These are phyloP conservation scores for Tetrahymena borealis DNA, from an alignment of 73 alveolate genomes.

Conservation along the genomic window DNA sequence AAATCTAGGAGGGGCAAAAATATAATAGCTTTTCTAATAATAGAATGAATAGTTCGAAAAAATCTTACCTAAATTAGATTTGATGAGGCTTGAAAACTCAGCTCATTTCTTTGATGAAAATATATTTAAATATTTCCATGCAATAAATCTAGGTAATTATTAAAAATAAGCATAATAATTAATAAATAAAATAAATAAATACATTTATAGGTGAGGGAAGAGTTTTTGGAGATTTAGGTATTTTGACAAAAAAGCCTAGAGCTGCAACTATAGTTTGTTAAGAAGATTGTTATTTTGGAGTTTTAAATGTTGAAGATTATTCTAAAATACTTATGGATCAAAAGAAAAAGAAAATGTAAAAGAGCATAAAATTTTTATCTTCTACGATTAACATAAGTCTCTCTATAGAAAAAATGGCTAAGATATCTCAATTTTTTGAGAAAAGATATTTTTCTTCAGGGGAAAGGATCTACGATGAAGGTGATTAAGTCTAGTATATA, in stretches of 20 bases:
- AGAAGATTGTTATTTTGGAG: neutral
- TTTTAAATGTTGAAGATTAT: neutral
- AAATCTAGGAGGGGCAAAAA: neutral
- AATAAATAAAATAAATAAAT: neutral
- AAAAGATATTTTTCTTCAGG: neutral
- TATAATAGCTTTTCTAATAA: neutral
- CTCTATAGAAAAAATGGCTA: neutral
- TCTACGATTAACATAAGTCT: neutral
- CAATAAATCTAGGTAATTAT: neutral
- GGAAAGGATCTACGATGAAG: neutral
- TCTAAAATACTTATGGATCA: neutral
- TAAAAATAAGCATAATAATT: neutral
- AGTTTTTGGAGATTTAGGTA: neutral
- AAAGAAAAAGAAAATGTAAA: neutral
- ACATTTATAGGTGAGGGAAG: neutral
- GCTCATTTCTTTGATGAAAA: neutral
- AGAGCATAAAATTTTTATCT: neutral
- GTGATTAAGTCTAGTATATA: neutral
- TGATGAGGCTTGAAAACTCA: neutral
- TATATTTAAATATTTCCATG: neutral
- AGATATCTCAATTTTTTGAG: neutral
- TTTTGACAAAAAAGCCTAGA: neutral
- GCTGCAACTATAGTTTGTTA: neutral
- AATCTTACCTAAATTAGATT: neutral
- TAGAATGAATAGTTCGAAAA: neutral